Conservation (phyloP, 2,329 filamentous ascomycete species). For the Diplodia seriata region DNA sequence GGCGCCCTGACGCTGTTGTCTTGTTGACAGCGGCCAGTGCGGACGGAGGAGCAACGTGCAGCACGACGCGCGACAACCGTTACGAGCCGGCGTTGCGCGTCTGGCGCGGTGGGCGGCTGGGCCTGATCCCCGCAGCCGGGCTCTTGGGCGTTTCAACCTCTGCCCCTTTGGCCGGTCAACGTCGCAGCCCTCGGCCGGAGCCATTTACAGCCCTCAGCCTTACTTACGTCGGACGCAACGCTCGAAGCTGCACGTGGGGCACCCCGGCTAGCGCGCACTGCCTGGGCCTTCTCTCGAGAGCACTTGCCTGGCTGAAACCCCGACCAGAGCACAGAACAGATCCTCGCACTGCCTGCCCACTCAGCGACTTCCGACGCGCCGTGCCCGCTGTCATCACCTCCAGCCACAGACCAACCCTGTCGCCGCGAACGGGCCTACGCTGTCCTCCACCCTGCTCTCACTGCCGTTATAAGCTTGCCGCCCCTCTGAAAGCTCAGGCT, state of each 20-base stretch:
- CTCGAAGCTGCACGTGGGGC: constrained; percentile 20
- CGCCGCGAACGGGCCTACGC: constrained; percentile 22
- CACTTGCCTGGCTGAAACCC: constrained; percentile 27
- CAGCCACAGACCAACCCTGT: constrained; percentile 25
- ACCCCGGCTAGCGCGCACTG: constrained; percentile 27
- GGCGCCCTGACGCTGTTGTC: not conserved
- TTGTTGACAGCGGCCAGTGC: not conserved
- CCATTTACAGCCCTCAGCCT: constrained; percentile 27
- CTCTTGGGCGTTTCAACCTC: constrained; percentile 20
- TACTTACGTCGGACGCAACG: constrained; percentile 7
- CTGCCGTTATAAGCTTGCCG: constrained; percentile 30
- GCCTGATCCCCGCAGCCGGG: constrained; percentile 21
- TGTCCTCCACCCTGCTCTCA: constrained; percentile 14
- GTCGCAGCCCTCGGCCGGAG: constrained; percentile 21
- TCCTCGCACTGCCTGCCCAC: constrained; percentile 28
- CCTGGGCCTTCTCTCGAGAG: constrained; percentile 18
- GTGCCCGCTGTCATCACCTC: constrained; percentile 23
- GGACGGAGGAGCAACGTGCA: not conserved
- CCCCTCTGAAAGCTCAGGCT: constrained; percentile 24
- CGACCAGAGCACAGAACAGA: constrained; percentile 29
- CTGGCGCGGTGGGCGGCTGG: constrained; percentile 22
- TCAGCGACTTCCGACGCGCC: constrained; percentile 29
- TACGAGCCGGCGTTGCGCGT: constrained; percentile 25
- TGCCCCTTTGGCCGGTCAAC: constrained; percentile 28
- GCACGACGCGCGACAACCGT: constrained; percentile 12